A percentile compares a stretch with the other conserved stretches of the same genome.
Evolutionary conservation across 331 rosid genomes (phyloP).

Genomic region (Ulmus americana): DNA sequence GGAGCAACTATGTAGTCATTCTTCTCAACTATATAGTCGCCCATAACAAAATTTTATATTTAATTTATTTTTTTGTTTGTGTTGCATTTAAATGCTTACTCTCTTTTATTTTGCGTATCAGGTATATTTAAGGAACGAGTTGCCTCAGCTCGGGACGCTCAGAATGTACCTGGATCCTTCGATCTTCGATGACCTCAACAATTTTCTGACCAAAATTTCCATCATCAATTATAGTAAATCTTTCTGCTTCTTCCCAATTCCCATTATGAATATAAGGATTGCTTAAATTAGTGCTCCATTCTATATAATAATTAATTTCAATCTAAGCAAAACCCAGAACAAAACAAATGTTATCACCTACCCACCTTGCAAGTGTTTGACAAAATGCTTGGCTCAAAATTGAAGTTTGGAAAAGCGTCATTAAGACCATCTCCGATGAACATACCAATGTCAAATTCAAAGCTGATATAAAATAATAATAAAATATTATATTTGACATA

Average conservation of each 20-base stretch:
- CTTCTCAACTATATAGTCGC: too few relatives aligned
- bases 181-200: too few relatives aligned
- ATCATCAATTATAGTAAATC: not conserved
- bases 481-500: too few relatives aligned
- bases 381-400: slow-evolving; percentile 5
- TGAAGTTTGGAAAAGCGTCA: not conserved
- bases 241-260: not conserved
- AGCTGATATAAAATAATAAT: not conserved
- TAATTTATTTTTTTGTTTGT: too few relatives aligned
- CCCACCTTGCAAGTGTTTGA: slow-evolving; percentile 7
- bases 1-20: too few relatives aligned
- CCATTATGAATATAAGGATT: not conserved
- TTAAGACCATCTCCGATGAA: not conserved
- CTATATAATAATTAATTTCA: not conserved
- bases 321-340: not conserved
- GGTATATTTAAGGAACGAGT: too few relatives aligned
- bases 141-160: too few relatives aligned
- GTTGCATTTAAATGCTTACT: too few relatives aligned
- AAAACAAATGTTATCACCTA: not conserved
- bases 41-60: too few relatives aligned
- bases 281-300: slow-evolving; percentile 10
- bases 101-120: too few relatives aligned
- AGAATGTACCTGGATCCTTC: too few relatives aligned
- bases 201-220: too few relatives aligned
- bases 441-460: not conserved